Evolutionary conservation across 176 grass and related monocot genomes (phyloP).

Genomic region (Chloris gayana): DNA sequence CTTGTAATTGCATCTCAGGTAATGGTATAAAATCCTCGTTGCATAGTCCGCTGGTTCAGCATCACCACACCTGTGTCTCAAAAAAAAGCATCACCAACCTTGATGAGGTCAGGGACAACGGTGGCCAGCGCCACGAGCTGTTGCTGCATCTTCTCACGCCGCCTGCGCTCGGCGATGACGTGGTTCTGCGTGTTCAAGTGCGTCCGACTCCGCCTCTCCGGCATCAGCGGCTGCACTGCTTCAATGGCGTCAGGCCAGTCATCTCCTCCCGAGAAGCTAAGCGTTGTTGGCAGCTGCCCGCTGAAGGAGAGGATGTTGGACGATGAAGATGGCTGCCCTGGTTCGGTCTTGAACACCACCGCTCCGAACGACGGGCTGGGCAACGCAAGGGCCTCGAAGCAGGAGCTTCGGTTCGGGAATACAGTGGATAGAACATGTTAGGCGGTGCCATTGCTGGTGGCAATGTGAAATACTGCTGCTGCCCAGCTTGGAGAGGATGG

Average conservation of each 20-base stretch:
- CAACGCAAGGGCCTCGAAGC: conserved; percentile 10
- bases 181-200: conserved; percentile 57
- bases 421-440: conserved; percentile 8
- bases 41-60: background rate
- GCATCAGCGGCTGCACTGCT: conserved; percentile 13
- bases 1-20: no score
- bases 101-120: conserved; percentile 67
- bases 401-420: background rate
- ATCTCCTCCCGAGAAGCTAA: conserved; percentile 41
- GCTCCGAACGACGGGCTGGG: conserved; percentile 28
- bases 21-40: background rate
- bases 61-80: no score
- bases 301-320: conserved; percentile 45
- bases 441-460: background rate
- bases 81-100: conserved; percentile 33
- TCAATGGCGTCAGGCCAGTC: conserved; percentile 32
- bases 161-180: conserved; percentile 65
- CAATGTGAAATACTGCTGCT: conserved; percentile 27
- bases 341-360: background rate
- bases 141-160: conserved; percentile 70
- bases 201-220: conserved; percentile 47
- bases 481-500: background rate
- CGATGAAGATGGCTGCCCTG: conserved; percentile 21
- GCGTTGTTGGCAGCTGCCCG: conserved; percentile 21
- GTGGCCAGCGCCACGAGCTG: conserved; percentile 63